A percentile compares a stretch with the other conserved stretches of the same genome.
phyloP scores from a whole-genome alignment of 805 yeast genomes.

The Metschnikowia peoriensis region DNA sequence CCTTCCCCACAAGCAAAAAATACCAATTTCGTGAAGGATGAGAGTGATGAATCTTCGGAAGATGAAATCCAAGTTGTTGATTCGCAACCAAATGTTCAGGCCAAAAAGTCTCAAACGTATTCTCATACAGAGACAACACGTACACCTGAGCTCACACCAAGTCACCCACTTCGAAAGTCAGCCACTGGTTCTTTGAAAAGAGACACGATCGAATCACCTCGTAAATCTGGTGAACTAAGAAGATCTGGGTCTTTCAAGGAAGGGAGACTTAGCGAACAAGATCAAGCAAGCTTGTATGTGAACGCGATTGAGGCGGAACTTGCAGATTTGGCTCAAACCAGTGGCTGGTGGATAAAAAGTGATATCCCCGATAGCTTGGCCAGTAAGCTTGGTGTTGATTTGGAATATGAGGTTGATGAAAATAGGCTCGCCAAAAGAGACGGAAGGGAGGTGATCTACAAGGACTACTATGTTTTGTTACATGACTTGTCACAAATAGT shows the following conservation, averaged over 20 bases:
- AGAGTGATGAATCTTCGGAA: conserved; percentile 14
- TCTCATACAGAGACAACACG: conserved; percentile 17
- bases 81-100: background rate
- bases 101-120: conserved; percentile 8
- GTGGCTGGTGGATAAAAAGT: conserved; percentile 68
- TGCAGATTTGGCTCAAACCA: conserved; percentile 22
- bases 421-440: conserved; percentile 55
- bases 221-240: conserved; percentile 7
- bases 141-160: conserved; percentile 11
- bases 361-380: conserved; percentile 56
- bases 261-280: conserved; percentile 18
- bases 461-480: conserved; percentile 71
- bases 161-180: conserved; percentile 12
- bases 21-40: background rate
- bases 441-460: conserved; percentile 44
- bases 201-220: conserved; percentile 6
- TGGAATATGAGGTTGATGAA: conserved; percentile 66
- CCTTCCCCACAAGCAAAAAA: background rate
- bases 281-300: conserved; percentile 29
- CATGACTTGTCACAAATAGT: conserved; percentile 69
- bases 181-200: conserved; percentile 13
- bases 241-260: conserved; percentile 6
- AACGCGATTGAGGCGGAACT: conserved; percentile 30
- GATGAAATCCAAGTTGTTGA: conserved; percentile 10
- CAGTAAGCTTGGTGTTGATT: conserved; percentile 43